Percentiles rank a stretch among this genome's conserved stretches.
Conservation (phyloP, 345 rosid species). For the Stellera chamaejasme region DNA sequence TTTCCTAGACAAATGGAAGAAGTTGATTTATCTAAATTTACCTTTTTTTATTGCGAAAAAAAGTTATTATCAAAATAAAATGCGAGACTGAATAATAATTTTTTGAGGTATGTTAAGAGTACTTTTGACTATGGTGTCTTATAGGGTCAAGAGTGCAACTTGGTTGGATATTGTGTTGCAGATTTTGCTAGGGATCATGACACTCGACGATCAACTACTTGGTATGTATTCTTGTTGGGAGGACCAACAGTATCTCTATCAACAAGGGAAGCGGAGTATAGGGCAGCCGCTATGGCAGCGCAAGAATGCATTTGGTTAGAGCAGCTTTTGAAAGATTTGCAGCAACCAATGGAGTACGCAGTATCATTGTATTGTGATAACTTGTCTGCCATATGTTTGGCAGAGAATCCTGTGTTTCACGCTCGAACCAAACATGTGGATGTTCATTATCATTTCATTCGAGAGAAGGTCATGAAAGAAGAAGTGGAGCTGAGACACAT, state of each 20-base stretch:
- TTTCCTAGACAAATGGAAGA: no score
- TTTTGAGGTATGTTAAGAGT: background rate
- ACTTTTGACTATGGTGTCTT: background rate
- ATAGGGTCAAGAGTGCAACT: background rate
- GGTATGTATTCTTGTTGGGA: background rate
- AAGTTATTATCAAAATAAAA: no score
- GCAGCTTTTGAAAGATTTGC: conserved; percentile 1
- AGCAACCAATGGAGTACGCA: background rate
- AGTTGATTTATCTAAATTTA: no score
- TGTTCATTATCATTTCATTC: background rate
- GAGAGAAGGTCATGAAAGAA: background rate
- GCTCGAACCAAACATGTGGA: conserved; percentile 2
- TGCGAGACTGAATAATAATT: no score
- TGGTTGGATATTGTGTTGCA: background rate
- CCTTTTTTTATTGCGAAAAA: no score
- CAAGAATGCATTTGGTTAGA: background rate
- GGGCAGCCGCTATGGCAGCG: background rate
- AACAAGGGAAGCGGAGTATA: conserved; percentile 2
- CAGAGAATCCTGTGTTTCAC: background rate
- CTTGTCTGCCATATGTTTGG: background rate
- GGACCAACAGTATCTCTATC: background rate
- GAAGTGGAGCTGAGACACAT: background rate
- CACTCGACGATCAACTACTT: background rate
- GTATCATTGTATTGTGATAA: background rate
- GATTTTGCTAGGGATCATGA: background rate